Base-by-base conservation (phyloP, 768 basidiomycete species). In the Tylopilus vinaceipallidus region DNA sequence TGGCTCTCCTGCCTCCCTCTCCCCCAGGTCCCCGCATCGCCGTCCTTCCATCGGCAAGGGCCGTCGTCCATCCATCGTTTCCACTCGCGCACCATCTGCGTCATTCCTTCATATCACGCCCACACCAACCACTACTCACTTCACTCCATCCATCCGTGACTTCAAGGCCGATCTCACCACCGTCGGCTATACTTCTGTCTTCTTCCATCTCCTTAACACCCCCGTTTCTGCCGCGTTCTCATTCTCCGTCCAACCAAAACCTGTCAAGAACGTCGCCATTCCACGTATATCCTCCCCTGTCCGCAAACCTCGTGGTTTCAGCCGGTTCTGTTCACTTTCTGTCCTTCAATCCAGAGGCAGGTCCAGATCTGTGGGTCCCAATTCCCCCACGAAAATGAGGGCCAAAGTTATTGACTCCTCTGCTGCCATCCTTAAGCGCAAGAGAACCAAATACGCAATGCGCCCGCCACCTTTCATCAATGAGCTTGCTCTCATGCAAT, bases 401-500 rank as follows among this genome's bases (percentile, higher is more conserved):
- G 48, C 52, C 23, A 58, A 57, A 30, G 45, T 37, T 3, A 50
- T 54, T 4, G 56, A 43, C 0, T 36, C 57, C n/a, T 49, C 71
- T 3, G 61, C 68, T 39, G 62, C 71, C 12, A 66, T 78, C 24
- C 69, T 72, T 11, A 74, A 73, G 60, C 73, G 73, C 56, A 82
- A 82, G 62, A 83, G 78, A 63, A 71, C 75, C 12, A 73, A 78
- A 50, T 78, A 82, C 62, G 65, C 71, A 9, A 62, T 68, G 14
- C 72, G 65, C 27, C 56, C 71, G 66, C 37, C 82, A 3, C 76
- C 84, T 3, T 78, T 88, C 42, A 74, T 79, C 4, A 80, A 80
- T 46, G 85, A 88, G 53, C 75, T 88, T 45, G 83, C 80, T 0
- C 68, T 88, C 48, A 80, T 84, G 78, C 87, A 88, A 65, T 80